Percentiles rank a stretch among this genome's conserved stretches.
These are phyloP conservation scores for Amesomyces nigricolor DNA, from an alignment of 2,329 filamentous ascomycete genomes.

Conservation along the genomic window DNA sequence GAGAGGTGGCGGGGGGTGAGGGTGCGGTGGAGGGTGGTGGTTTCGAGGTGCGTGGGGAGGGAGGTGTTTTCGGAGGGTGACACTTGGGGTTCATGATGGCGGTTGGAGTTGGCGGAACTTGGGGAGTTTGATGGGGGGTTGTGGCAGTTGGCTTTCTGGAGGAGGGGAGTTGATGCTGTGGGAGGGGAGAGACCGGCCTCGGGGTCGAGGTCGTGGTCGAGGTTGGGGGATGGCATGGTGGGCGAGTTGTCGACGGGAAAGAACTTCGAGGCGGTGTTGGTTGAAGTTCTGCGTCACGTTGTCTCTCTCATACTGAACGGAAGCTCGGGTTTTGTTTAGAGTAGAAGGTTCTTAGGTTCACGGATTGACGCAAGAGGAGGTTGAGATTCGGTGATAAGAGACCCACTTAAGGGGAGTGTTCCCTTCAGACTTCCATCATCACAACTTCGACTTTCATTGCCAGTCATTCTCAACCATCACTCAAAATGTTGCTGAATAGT, in stretches of 20 bases:
- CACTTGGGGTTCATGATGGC: background rate
- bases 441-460: too few species aligned
- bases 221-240: too few species aligned
- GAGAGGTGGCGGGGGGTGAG: conserved; percentile 52
- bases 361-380: conserved; percentile 1
- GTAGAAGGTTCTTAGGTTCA: background rate
- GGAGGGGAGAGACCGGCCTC: too few species aligned
- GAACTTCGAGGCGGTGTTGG: too few species aligned
- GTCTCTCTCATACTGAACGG: background rate
- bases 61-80: conserved; percentile 30
- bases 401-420: background rate
- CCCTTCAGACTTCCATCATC: too few species aligned
- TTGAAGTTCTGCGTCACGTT: too few species aligned
- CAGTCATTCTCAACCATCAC: too few species aligned
- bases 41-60: conserved; percentile 44
- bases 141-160: too few species aligned
- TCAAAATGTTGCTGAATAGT: too few species aligned
- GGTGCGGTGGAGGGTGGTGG: conserved; percentile 42
- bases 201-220: too few species aligned
- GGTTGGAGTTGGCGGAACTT: background rate
- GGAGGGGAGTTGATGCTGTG: too few species aligned
- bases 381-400: background rate
- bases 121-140: background rate
- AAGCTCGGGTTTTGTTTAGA: background rate
- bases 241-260: too few species aligned